Percentiles rank a stretch among this genome's conserved stretches.
phyloP scores from a whole-genome alignment of 2,329 filamentous ascomycete genomes.

The Colletotrichum sojae region DNA sequence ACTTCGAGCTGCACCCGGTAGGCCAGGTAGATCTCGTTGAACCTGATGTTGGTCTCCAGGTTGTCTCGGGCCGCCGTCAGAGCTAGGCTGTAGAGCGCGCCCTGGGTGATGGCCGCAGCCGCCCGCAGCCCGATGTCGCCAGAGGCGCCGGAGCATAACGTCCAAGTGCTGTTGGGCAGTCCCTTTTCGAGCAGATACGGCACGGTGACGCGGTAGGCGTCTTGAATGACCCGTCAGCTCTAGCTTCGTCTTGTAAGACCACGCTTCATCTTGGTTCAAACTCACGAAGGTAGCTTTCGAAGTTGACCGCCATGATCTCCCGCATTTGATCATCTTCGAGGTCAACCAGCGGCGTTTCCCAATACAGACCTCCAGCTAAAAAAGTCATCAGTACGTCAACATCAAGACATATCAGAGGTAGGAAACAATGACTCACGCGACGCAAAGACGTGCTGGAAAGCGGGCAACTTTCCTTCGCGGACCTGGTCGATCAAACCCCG shows the following conservation, averaged over 20 bases:
- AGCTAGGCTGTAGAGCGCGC: constrained; percentile 53
- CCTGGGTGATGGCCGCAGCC: constrained; percentile 51
- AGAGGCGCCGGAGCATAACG: constrained; percentile 49
- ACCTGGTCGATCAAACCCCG: constrained; percentile 53
- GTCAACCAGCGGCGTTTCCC: constrained; percentile 42
- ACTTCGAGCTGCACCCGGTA: constrained; percentile 48
- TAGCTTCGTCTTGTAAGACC: no score
- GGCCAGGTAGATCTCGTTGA: constrained; percentile 56
- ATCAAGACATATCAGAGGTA: neutral
- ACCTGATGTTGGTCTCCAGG: constrained; percentile 51
- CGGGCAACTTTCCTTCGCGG: constrained; percentile 49
- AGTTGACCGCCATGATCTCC: constrained; percentile 43
- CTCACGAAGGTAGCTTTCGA: constrained; percentile 52
- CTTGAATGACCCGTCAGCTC: constrained; percentile 31
- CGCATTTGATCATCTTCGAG: constrained; percentile 44
- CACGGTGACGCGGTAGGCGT: constrained; percentile 50
- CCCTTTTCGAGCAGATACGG: constrained; percentile 49
- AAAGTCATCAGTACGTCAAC: neutral
- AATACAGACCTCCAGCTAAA: constrained; percentile 47
- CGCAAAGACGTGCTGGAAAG: constrained; percentile 56
- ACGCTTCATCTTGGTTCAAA: no score
- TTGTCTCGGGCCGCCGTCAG: constrained; percentile 49
- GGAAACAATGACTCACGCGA: constrained; percentile 44
- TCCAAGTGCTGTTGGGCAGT: constrained; percentile 48
- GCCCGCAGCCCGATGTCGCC: constrained; percentile 45